Evolutionary conservation across 202 grass and related monocot genomes (phyloP), one percentile per base, ranked within the genome.

Genomic region (Saccharum hybrid): DNA sequence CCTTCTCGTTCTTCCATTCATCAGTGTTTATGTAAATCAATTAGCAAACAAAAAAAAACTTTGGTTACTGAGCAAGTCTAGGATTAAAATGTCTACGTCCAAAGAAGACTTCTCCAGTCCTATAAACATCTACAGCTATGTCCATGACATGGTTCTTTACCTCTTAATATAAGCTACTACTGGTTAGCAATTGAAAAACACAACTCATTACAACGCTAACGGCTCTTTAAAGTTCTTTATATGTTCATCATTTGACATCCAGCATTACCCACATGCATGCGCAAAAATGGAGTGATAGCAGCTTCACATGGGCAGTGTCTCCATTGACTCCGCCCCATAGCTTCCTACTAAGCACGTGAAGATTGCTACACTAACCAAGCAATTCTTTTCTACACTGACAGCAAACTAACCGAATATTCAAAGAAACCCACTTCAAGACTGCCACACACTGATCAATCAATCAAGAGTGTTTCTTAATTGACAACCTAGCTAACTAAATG

Each of bases 231-330:
- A 23, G 4, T 37, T 19, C 63, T 67, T 54, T 68, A 22, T 68
- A 38, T 68, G 37, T 39, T 68, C 31, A 23, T 40, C 33, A 40
- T 40, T 38, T 60, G 37, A 3, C 49, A 33, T 72, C 67, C 15
- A 60, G 18, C 79, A 61, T 71, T 43, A 28, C 37, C 51, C 79
- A 71, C 52, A 81, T 81, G 79, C 66, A 41, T 39, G 48, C 19
- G 3, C 78, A 57, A 70, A 69, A 68, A 81, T 11, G 38, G 78
- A 60, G 66, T 60, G 9, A 19, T 54, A 14, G 78, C 14, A 42
- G 52, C 67, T 45, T 71, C 67, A 71, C 79, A 81, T 81, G 67
- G 45, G 52, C 23, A 67, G 18, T 81, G 79, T 22, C 49, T 61
- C 37, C 54, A 61, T 26, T 26, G 21, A 61, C 57, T 26, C 57